phyloP scores from a whole-genome alignment of 1,284 basidiomycete genomes.

The Sanghuangporus weigelae region DNA sequence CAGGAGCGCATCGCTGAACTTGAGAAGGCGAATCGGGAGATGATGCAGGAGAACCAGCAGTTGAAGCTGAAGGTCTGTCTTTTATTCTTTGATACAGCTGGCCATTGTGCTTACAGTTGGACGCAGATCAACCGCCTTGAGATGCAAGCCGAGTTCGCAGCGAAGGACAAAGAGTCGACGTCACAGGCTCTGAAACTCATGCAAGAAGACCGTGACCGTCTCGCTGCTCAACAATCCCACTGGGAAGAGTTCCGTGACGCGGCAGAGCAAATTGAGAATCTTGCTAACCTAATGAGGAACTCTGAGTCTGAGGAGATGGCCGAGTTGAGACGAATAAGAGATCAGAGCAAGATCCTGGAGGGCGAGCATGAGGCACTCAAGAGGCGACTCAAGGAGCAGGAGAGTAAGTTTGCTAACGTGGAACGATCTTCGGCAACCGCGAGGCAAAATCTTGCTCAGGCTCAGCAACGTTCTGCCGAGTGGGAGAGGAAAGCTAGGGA shows the following conservation, averaged over 20 bases:
- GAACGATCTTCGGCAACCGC: constrained; percentile 54
- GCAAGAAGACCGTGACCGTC: constrained; percentile 53
- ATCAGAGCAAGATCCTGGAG: constrained; percentile 60
- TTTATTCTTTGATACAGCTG: constrained; percentile 1
- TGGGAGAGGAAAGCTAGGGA: constrained; percentile 77
- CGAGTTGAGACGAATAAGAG: constrained; percentile 60
- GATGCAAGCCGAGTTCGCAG: constrained; percentile 45
- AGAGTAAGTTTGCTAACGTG: constrained; percentile 51
- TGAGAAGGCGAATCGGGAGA: constrained; percentile 53
- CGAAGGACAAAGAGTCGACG: constrained; percentile 57
- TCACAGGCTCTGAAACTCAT: constrained; percentile 44
- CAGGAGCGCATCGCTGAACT: constrained; percentile 55
- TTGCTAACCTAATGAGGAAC: constrained; percentile 54
- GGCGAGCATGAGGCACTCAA: constrained; percentile 61
- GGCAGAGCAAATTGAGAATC: constrained; percentile 61
- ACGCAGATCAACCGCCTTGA: constrained; percentile 56
- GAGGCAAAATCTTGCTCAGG: constrained; percentile 60
- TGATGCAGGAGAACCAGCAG: constrained; percentile 45
- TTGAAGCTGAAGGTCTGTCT: constrained; percentile 53
- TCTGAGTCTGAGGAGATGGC: constrained; percentile 66
- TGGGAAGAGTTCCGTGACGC: constrained; percentile 68
- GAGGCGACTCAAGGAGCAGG: constrained; percentile 67
- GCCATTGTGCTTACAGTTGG: constrained; percentile 5
- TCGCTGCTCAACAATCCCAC: constrained; percentile 54
- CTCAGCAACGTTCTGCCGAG: constrained; percentile 69